Base-by-base conservation (phyloP, 495 filamentous ascomycete species). In the Xylaria acuta region DNA sequence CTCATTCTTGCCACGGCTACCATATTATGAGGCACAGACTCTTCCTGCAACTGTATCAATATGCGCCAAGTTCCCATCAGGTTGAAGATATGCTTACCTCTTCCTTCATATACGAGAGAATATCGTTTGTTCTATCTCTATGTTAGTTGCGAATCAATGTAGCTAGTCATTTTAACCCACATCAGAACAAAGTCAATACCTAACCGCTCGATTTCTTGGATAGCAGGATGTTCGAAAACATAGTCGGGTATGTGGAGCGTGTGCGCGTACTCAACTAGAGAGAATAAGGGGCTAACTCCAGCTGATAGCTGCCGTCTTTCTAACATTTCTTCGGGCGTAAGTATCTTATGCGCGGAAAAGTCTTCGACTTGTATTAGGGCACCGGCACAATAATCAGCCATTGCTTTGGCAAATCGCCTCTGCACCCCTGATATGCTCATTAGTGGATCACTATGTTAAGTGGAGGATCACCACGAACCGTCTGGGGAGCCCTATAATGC, bases 211-310 rank as follows among this genome's bases (percentile, higher is more conserved):
- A 82, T 73, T 41, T 81, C 77, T 45, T 75, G 71, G 18, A 82
- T 78, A 14, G 74, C 71, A 8, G 70, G 73, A 41, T 75, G 51
- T 12, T 78, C 73, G 49, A 81, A 81, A 3, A 82, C 75, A 20
- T 72, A 40, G 41, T 82, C 78, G 25, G 80, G 80, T 22, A 82
- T 43, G 72, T 22, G 27, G 3, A 82, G 72, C 16, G 64, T 70
- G 54, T 80, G 75, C 4, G 75, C 78, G 59, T 82, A 82, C 76
- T 82, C 80, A 7, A 81, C 70, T 38, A 82, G 70, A 5, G 78
- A 68, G 66, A 81, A 82, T 12, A 80, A 70, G 18, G 79, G 79
- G n/a, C 54, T 73, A 53, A 76, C 77, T 36, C 76, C 79, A 22
- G 74, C 63, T 20, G 80, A 81, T n/a, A 74, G 60, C 14, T 75